These are phyloP conservation scores for Starmera caribaea DNA, from an alignment of 805 yeast genomes.

Conservation along the genomic window DNA sequence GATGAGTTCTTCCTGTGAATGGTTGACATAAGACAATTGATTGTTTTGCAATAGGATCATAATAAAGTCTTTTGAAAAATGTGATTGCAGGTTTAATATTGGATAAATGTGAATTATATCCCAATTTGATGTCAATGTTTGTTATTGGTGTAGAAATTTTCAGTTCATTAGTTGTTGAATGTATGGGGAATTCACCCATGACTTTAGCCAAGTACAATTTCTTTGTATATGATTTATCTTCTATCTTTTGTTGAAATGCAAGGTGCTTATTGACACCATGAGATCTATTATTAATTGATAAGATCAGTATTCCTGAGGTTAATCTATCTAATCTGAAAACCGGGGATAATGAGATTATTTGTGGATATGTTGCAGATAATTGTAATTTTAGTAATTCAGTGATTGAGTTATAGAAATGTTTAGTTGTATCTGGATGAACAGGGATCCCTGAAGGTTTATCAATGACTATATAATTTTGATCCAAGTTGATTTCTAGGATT, in stretches of 20 bases:
- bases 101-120: conserved; percentile 43
- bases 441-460: conserved; percentile 95
- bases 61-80: conserved; percentile 52
- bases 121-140: conserved; percentile 63
- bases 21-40: conserved; percentile 81
- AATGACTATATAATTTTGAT: conserved; percentile 68
- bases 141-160: conserved; percentile 50
- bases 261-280: no score
- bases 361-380: conserved; percentile 30
- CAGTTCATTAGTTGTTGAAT: conserved; percentile 6
- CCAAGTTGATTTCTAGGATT: conserved; percentile 48
- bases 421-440: conserved; percentile 90
- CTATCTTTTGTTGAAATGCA: conserved; percentile 53
- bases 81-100: conserved; percentile 58
- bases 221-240: conserved; percentile 53
- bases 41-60: conserved; percentile 45
- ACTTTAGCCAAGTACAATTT: conserved; percentile 79
- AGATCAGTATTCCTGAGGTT: conserved; percentile 89
- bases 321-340: conserved; percentile 85
- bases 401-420: conserved; percentile 55
- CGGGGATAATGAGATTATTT: conserved; percentile 45
- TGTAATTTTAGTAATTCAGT: conserved; percentile 73
- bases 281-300: conserved; percentile 25
- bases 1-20: conserved; percentile 90
- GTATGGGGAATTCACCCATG: conserved; percentile 72